Evolutionary conservation across 768 basidiomycete species (phyloP), one percentile per base, ranked within the genome.

Genomic region (Kwoniella shandongensis): DNA sequence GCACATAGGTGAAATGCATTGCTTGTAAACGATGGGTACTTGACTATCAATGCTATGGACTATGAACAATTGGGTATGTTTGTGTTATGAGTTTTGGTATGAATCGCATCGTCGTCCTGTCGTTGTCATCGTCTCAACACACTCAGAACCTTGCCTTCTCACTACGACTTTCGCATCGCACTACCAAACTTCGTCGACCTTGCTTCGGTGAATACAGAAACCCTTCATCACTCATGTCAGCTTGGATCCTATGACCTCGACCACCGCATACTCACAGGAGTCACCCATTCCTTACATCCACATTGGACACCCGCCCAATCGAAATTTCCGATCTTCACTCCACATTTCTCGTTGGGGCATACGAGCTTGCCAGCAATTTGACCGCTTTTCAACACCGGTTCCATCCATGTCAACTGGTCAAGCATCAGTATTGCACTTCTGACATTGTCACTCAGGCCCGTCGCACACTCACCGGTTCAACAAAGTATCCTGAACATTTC

Each of bases 301-400:
- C 92, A 94, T 67, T 86, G 84, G 26, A 89, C 85, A 0, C 94
- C 94, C 4, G 92, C 91, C 96, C 96, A 99, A 73, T 96, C 92
- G 66, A 86, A 98, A 74, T 89, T 96, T 2, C 96, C 96, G 17
- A 99, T 81, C 79, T 99, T 99, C 23, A 84, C 85, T 2, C 82
- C 82, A 67, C 96, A 99, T 69, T 89, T 91, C 67, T 85, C 82
- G 76, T 93, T 94, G 3, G 96, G 96, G 67, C 96, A 99, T 0
- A 83, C 57, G 64, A 99, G 88, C 81, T 92, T 96, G 17, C 96
- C 96, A 0, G 86, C 83, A 35, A 93, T 78, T 41, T 85, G 81
- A 0, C 91, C 93, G n/a, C 79, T 76, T 32, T 84, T 81, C 8
- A 97, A 78, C 65, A 87, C 83, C 4, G 85, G 81, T 47, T 91